Evolutionary conservation across 768 basidiomycete genomes (phyloP), one percentile per base, ranked within the genome.

Genomic region (Russula abietina): DNA sequence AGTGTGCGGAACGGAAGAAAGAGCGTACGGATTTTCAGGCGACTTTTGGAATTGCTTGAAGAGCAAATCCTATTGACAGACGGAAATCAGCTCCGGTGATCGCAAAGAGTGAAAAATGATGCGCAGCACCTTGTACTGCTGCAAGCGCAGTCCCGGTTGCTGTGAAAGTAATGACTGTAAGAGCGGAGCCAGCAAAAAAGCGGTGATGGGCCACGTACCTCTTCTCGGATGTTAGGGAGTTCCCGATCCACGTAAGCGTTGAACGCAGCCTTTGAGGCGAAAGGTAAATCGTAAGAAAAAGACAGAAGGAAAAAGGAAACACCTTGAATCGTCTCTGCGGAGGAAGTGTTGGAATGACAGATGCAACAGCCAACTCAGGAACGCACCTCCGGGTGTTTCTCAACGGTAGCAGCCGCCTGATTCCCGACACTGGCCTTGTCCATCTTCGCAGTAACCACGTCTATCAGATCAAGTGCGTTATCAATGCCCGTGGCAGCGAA

Each of bases 41-140:
- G 91, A 87, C 74, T 97, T 98, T 74, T 97, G 91, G 85, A 98
- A 98, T 73, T 92, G 86, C 75, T 96, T 97, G 83, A 83, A 88
- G 53, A 97, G 76, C 54, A 93, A 75, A 63, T 98, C 94, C 84
- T 93, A 30, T 7, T 10, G 36, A 30, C 22, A 6, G 28, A 36
- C 2, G n/a, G 28, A 55, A 32, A 16, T 59, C 46, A 49, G 28
- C 6, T 6, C 14, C 22, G 55, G 32, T 7, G 41, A 36, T 14
- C 22, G 28, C 56, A 46, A 33, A 59, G 57, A 57, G 64, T 57
- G 48, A 38, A 57, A 53, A 53, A 32, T 16, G 45, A 54, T 49
- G 55, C 11, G 36, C n/a, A 49, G 68, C 74, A 86, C 89, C 71
- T 85, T 88, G 74, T 96, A 95, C 73, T 98, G 95, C 69, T 95